A percentile compares a stretch with the other conserved stretches of the same genome.
Evolutionary conservation across 495 filamentous ascomycete species (phyloP).

Genomic region (Podospora conica): DNA sequence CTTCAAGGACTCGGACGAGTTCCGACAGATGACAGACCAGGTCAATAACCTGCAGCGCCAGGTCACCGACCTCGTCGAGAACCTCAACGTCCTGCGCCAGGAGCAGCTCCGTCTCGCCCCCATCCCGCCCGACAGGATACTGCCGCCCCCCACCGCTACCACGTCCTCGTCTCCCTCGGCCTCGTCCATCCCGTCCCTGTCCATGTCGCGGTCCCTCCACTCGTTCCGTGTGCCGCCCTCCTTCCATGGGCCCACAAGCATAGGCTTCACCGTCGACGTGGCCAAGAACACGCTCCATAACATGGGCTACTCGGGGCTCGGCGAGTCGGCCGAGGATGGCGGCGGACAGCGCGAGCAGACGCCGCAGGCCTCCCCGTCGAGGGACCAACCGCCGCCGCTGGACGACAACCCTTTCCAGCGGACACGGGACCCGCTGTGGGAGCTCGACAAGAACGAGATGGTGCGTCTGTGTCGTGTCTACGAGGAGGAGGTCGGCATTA

Average conservation of each 20-base stretch:
- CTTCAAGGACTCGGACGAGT: conserved; percentile 88
- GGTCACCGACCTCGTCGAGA: conserved; percentile 67
- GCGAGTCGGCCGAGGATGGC: conserved; percentile 55
- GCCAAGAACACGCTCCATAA: conserved; percentile 80
- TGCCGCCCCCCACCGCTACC: conserved; percentile 28
- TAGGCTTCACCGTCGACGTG: conserved; percentile 77
- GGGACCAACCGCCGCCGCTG: conserved; percentile 16
- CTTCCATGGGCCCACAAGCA: conserved; percentile 83
- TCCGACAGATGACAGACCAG: conserved; percentile 67
- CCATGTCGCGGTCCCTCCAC: conserved; percentile 17
- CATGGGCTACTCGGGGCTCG: conserved; percentile 68
- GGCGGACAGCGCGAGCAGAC: conserved; percentile 42
- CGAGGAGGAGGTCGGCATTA: conserved; percentile 78
- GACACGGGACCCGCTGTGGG: conserved; percentile 68
- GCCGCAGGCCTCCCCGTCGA: conserved; percentile 42
- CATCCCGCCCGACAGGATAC: conserved; percentile 31
- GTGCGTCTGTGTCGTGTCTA: conserved; percentile 64
- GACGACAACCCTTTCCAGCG: conserved; percentile 18
- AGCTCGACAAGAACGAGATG: conserved; percentile 63
- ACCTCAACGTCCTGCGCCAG: conserved; percentile 58
- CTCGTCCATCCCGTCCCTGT: conserved; percentile 29
- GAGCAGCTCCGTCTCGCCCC: conserved; percentile 37
- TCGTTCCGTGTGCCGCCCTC: conserved; percentile 46
- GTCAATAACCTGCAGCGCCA: conserved; percentile 74
- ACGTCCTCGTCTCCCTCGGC: conserved; percentile 32